phyloP scores from a whole-genome alignment of 169 alveolate genomes.

The Plasmodium knowlesi region DNA sequence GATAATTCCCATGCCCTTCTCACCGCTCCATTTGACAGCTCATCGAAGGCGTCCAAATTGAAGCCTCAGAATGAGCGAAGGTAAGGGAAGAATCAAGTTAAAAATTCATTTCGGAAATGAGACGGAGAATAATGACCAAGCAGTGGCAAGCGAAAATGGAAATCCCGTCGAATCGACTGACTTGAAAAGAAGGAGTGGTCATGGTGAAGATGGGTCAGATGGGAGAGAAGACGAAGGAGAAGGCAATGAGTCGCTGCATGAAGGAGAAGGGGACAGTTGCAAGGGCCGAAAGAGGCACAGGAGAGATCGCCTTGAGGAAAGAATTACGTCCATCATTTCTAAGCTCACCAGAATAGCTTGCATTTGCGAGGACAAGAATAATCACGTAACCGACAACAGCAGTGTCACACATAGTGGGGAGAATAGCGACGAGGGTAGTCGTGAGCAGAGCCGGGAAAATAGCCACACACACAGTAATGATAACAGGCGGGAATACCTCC shows the following conservation, averaged over 20 bases:
- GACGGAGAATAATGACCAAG: background rate
- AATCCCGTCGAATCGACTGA: conserved; percentile 10
- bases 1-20: background rate
- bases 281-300: conserved; percentile 17
- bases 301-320: conserved; percentile 45
- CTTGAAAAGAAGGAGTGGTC: conserved; percentile 24
- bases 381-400: background rate
- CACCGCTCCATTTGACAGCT: background rate
- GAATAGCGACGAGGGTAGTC: background rate
- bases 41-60: background rate
- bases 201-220: conserved; percentile 8
- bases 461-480: background rate
- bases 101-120: conserved; percentile 35
- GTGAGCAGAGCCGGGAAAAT: background rate
- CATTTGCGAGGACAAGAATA: conserved; percentile 66
- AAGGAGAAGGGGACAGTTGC: conserved; percentile 13
- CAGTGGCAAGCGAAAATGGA: background rate
- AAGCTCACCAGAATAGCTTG: conserved; percentile 64
- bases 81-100: conserved; percentile 61
- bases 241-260: background rate
- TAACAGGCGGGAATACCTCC: no score
- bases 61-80: conserved; percentile 1
- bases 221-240: background rate
- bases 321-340: conserved; percentile 58
- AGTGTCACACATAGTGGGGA: background rate